Evolutionary conservation across 345 rosid genomes (phyloP).

Genomic region (Moricandia moricandioides): DNA sequence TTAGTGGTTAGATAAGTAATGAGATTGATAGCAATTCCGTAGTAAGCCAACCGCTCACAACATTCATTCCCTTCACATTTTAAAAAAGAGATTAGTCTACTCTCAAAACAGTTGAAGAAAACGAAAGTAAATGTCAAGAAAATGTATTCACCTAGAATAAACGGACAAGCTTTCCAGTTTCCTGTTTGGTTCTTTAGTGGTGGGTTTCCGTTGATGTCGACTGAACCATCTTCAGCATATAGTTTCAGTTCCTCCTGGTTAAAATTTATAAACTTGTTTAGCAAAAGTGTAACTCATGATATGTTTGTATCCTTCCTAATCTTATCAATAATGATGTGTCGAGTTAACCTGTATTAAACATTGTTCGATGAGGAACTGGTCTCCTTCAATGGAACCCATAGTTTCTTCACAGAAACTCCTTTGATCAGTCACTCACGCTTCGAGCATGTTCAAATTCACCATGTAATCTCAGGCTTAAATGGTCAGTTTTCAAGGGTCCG

Average conservation of each 20-base stretch:
- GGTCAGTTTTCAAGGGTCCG: neutral
- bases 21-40: neutral
- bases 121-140: neutral
- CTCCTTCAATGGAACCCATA: neutral
- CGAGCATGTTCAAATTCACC: neutral
- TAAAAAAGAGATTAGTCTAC: neutral
- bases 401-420: neutral
- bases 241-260: conserved; percentile 37
- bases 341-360: neutral
- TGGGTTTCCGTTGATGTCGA: conserved; percentile 56
- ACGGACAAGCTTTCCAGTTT: conserved; percentile 86
- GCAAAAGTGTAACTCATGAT: neutral
- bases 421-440: neutral
- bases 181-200: conserved; percentile 60
- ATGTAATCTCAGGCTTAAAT: neutral
- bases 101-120: neutral
- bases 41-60: neutral
- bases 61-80: neutral
- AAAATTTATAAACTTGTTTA: conserved; percentile 9
- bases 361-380: neutral
- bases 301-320: neutral
- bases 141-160: conserved; percentile 52
- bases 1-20: neutral
- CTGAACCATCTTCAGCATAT: conserved; percentile 85
- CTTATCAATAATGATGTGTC: neutral